Evolutionary conservation across 768 basidiomycete species (phyloP), one percentile per base, ranked within the genome.

Genomic region (Crucibulum laeve): DNA sequence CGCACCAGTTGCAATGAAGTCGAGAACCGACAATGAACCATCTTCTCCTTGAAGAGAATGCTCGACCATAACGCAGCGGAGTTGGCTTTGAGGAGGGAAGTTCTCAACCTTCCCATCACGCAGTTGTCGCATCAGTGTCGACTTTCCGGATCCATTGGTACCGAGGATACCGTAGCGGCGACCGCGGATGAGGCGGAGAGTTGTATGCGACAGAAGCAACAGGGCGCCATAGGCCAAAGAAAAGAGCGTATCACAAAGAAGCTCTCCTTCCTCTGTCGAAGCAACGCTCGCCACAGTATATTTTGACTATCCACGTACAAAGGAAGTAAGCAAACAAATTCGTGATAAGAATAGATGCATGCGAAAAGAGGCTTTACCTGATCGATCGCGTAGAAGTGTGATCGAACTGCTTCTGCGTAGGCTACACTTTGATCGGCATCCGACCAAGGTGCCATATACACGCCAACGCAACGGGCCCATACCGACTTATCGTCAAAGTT

Each of bases 41-140:
- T 97, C 91, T 67, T 97, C 93, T 42, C 94, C 92, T 68, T 94
- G 92, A 8, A 97, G 73, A 21, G 93, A 85, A 68, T 98, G 94
- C 66, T 97, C 95, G 25, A 98, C 94, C 93, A 97, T 97, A 47
- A 96, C 80, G 54, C 88, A 88, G 37, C 88, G 80, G 39, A 98
- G 70, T 63, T 92, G 76, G 49, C 84, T 81, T 52, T 83, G 91
- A 4, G 91, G 78, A 15, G 95, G 95, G 68, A 97, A 98, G 59
- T 93, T 93, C 67, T 98, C 95, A 5, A 90, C 87, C 68, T 97
- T 97, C 46, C 90, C 87, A 57, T 95, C 92, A 45, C 90, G 81
- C 49, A 97, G 80, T 57, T 95, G 93, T 55, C 93, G 90, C 84
- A 98, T 84, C 33, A 98, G 79, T 3, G 95, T 97, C 14, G 87